phyloP scores from a whole-genome alignment of 495 filamentous ascomycete species.

The Penicillium pancosmium region DNA sequence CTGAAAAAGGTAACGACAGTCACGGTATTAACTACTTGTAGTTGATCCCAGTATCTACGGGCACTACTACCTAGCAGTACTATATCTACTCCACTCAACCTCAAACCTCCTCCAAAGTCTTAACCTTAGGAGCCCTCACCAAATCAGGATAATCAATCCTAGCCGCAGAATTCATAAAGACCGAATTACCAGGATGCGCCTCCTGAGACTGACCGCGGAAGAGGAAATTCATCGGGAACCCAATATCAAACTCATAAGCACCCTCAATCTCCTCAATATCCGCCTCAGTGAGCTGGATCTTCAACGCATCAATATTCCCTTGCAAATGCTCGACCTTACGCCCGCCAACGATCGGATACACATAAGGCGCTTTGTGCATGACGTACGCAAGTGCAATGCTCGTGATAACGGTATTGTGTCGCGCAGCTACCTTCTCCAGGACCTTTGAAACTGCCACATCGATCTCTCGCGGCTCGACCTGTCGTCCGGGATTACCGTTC shows the following conservation, averaged over 20 bases:
- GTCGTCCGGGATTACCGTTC: conserved; percentile 25
- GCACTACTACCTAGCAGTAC: neutral
- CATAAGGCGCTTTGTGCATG: conserved; percentile 73
- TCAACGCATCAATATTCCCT: conserved; percentile 69
- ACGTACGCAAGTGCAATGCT: conserved; percentile 69
- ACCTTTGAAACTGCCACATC: conserved; percentile 50
- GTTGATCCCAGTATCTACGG: neutral
- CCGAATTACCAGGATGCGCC: conserved; percentile 21
- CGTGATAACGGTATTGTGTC: conserved; percentile 53
- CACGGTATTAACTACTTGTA: no score
- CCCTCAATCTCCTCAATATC: conserved; percentile 68
- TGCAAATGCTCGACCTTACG: conserved; percentile 66
- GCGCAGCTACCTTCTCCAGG: conserved; percentile 61
- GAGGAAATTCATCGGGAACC: conserved; percentile 62
- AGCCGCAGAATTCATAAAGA: conserved; percentile 20
- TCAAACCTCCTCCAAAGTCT: conserved; percentile 19
- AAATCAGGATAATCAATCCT: conserved; percentile 31
- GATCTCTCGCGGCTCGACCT: conserved; percentile 11
- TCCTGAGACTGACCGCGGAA: conserved; percentile 21
- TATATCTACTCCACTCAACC: neutral
- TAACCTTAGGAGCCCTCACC: conserved; percentile 18
- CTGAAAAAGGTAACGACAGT: neutral
- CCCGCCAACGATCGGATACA: conserved; percentile 73
- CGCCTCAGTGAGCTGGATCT: conserved; percentile 54
- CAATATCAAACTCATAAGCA: conserved; percentile 62